phyloP scores from a whole-genome alignment of 1,284 basidiomycete genomes.

The Rugiboletus extremiorientalis region DNA sequence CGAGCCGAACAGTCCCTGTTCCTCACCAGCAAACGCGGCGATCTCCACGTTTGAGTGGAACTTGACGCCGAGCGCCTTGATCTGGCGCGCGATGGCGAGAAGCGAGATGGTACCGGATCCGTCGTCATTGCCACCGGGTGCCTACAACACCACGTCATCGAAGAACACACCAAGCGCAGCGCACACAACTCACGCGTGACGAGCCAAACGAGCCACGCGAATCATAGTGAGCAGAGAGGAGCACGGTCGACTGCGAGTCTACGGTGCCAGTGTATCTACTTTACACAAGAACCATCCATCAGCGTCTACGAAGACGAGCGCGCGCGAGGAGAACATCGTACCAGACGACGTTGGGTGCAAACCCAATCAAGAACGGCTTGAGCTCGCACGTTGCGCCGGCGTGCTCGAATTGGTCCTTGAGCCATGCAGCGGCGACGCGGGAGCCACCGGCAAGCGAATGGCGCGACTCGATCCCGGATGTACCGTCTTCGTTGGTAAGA shows the following conservation, averaged over 20 bases:
- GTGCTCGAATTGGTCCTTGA: conserved; percentile 66
- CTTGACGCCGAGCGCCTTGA: conserved; percentile 57
- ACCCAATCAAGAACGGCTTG: conserved; percentile 63
- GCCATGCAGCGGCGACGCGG: conserved; percentile 70
- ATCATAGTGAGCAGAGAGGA: conserved; percentile 85
- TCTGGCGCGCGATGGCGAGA: conserved; percentile 73
- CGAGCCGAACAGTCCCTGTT: conserved; percentile 68
- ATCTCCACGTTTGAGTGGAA: conserved; percentile 72
- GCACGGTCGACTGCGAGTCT: conserved; percentile 52
- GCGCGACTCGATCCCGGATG: conserved; percentile 65
- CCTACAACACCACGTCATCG: conserved; percentile 20
- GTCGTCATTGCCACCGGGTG: conserved; percentile 69
- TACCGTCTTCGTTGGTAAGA: conserved; percentile 77
- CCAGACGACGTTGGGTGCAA: conserved; percentile 86
- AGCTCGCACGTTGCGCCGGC: conserved; percentile 74
- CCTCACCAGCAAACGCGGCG: conserved; percentile 70
- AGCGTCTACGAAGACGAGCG: not conserved
- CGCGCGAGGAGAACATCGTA: conserved; percentile 27
- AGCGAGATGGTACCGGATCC: conserved; percentile 76
- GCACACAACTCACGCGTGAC: conserved; percentile 22
- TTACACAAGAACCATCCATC: not conserved
- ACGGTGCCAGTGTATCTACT: conserved; percentile 55
- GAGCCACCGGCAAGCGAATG: conserved; percentile 79
- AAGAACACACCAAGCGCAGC: not conserved
- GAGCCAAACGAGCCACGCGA: conserved; percentile 83